Base-by-base conservation (phyloP, 2,329 filamentous ascomycete genomes). In the Metarhizium robertsii region DNA sequence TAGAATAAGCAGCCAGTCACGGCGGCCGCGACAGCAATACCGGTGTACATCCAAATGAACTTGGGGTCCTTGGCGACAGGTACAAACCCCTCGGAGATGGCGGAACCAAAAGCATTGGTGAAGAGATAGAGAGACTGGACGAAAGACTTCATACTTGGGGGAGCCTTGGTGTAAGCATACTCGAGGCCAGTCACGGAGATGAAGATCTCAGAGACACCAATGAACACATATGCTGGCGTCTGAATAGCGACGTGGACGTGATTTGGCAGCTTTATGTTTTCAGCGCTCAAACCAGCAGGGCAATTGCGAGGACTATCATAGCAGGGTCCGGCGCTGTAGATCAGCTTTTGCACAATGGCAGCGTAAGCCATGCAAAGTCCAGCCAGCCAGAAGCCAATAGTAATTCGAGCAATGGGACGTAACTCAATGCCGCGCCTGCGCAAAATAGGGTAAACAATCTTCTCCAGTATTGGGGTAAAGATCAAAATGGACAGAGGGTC, bases 161-260 rank as follows among this genome's bases (percentile, higher is more conserved):
- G 86, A 0, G 86, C 86, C 69, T 89, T 88, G 64, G 84, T 87
- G 70, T 84, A 89, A 18, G 85, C 86, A 61, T 89, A 88, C 66
- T 90, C 86, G 11, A 87, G 77, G 58, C 82, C 81, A 1, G 85
- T 87, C 58, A 89, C 83, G 11, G 81, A 85, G 50, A 81, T 80
- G 63, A 85, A 80, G 56, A 85, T 83, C 66, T 86, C 81, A 0
- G 79, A 75, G 14, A 81, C 68, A 20, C 77, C 81, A 32, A 83
- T 79, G 50, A 84, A 73, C 50, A 85, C 66, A 20, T 82, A 79
- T 34, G 79, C 83, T 13, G 83, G 73, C 0, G 71, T 66, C 61
- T 76, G 74, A 42, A 85, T 68, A 64, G 78, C 79, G 43, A 84
- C 80, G 61, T 81, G 76, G 36, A 84, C 72, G 49, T 74, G 65